These are phyloP conservation scores for Stenocarpella maydis DNA, from an alignment of 2,329 filamentous ascomycete species.

Conservation along the genomic window DNA sequence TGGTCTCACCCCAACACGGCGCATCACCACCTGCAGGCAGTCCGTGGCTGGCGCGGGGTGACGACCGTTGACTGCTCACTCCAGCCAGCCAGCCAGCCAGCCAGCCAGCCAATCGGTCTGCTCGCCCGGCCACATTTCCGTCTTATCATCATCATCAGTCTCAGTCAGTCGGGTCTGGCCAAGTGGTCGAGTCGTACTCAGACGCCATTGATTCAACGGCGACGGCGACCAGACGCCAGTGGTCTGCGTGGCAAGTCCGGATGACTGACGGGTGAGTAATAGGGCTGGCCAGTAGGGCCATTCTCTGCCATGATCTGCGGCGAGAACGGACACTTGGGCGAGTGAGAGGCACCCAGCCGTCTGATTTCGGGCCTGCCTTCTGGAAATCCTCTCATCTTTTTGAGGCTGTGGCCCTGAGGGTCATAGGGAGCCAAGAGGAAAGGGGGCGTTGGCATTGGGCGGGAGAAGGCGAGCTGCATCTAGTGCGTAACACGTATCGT, in stretches of 20 bases:
- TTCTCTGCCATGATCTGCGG: constrained; percentile 11
- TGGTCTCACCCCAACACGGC: constrained; percentile 8
- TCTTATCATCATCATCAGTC: neutral
- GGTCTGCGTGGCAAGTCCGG: constrained; percentile 11
- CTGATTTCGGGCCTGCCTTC: neutral
- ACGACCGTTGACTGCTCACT: neutral
- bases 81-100: neutral
- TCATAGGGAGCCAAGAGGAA: neutral
- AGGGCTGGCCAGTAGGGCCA: constrained; percentile 5
- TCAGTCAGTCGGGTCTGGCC: constrained; percentile 7
- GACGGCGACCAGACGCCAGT: neutral
- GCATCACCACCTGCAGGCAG: neutral
- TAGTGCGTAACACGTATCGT: constrained; percentile 29
- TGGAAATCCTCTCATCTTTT: constrained; percentile 12
- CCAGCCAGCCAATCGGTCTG: too few relatives aligned
- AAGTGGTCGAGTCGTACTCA: constrained; percentile 1
- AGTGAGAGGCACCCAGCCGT: constrained; percentile 12
- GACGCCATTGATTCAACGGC: neutral
- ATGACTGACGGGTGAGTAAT: constrained; percentile 14
- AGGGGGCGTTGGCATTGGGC: constrained; percentile 21
- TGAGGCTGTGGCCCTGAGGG: constrained; percentile 3
- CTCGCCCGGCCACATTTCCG: too few relatives aligned
- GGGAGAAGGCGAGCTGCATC: constrained; percentile 21
- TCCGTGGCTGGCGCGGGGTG: neutral
- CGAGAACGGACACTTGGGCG: constrained; percentile 18